Evolutionary conservation across 2,329 filamentous ascomycete species (phyloP).

Genomic region (Aspergillus luchuensis): DNA sequence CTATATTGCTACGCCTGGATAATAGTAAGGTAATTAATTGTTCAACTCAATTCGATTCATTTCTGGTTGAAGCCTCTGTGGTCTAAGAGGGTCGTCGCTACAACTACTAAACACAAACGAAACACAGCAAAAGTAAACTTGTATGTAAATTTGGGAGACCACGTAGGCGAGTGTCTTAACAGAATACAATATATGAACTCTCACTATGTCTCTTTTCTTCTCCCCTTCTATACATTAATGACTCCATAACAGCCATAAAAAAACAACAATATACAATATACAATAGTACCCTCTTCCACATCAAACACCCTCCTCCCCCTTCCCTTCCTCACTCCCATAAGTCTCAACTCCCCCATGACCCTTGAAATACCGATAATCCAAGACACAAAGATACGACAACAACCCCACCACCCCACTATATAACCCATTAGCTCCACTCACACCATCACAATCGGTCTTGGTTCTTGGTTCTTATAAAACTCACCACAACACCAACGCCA

Average conservation of each 20-base stretch:
- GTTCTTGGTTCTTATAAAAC: not conserved
- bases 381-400: conserved; percentile 20
- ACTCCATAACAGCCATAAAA: not conserved
- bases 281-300: not conserved
- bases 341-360: not conserved
- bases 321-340: not conserved
- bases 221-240: not conserved
- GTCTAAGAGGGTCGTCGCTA: too few relatives aligned
- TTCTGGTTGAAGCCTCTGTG: too few relatives aligned
- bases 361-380: conserved; percentile 18
- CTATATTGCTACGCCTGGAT: too few relatives aligned
- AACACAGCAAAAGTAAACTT: too few relatives aligned
- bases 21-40: too few relatives aligned
- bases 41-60: too few relatives aligned
- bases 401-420: conserved; percentile 14
- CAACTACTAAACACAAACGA: too few relatives aligned
- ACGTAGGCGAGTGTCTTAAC: too few relatives aligned
- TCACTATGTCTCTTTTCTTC: not conserved
- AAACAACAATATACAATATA: too few relatives aligned
- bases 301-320: not conserved
- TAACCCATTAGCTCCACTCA: not conserved
- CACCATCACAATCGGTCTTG: too few relatives aligned
- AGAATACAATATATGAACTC: too few relatives aligned
- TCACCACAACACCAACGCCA: conserved; percentile 22
- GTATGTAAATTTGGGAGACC: too few relatives aligned